A percentile compares a stretch with the other conserved stretches of the same genome.
phyloP scores from a whole-genome alignment of 2,329 filamentous ascomycete species.

The Ceratocystis huliohia region DNA sequence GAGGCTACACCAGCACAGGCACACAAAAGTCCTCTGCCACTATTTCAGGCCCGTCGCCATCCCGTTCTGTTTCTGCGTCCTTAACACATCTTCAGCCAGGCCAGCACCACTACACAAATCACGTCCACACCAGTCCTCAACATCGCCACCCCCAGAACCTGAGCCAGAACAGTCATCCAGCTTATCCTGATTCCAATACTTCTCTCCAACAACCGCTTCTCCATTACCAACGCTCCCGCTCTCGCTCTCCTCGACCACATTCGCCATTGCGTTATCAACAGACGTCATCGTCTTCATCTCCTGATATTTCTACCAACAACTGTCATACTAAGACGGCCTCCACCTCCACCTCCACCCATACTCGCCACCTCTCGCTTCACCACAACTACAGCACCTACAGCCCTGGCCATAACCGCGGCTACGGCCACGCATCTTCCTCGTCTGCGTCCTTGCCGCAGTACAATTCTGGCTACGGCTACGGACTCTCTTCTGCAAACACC shows the following conservation, averaged over 20 bases:
- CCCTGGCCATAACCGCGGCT: not conserved
- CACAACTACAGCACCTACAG: not conserved
- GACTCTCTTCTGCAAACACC: not conserved
- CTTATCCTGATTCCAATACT: constrained; percentile 27
- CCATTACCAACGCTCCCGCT: constrained; percentile 31
- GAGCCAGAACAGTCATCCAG: not conserved
- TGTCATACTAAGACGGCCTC: not conserved
- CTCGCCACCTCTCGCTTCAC: constrained; percentile 11
- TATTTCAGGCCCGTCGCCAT: constrained; percentile 4
- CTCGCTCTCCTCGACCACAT: constrained; percentile 24
- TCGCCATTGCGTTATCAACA: constrained; percentile 8
- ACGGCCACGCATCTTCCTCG: not conserved
- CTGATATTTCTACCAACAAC: not conserved
- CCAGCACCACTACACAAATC: not conserved
- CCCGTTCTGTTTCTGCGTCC: constrained; percentile 12
- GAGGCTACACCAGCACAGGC: constrained; percentile 3
- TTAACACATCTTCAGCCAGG: not conserved
- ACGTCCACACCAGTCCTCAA: constrained; percentile 1
- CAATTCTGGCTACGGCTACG: constrained; percentile 1
- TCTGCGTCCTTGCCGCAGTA: not conserved
- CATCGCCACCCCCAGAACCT: constrained; percentile 4
- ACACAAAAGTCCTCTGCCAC: not conserved
- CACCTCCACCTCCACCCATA: not conserved
- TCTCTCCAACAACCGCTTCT: constrained; percentile 23
- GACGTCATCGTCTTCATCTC: not conserved